Base-by-base conservation (phyloP, 179 eudicot genomes). In the Spinacia oleracea region DNA sequence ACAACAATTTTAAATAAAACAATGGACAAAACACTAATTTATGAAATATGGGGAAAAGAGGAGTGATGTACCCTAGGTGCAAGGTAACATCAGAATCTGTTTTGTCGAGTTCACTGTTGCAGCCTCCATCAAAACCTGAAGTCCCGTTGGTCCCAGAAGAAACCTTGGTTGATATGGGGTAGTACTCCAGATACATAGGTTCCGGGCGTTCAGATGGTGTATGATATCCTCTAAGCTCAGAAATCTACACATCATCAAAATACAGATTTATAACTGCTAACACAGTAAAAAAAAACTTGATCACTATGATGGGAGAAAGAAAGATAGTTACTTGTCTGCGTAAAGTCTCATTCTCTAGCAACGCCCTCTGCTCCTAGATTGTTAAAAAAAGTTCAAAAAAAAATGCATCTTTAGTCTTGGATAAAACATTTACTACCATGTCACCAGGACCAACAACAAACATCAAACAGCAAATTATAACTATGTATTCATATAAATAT, bases 261-360 rank as follows among this genome's bases (percentile, higher is more conserved):
- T 11, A 40, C 65, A 25, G 62, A 51, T 20, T 60, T 25, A 9
- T 21, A 32, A 46, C 48, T 53, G 12, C 64, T 7, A 4, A 76
- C 62, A 23, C 31, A 23, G 27, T 40, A 27, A 9, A n/a, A n/a
- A n/a, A n/a, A n/a, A 14, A 80, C 9, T 40, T 55, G 46, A 21
- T 64, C 51, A n/a, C 34, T 42, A 40, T 15, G 79, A 45, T n/a
- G 50, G 38, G 73, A n/a, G 2, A 48, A 78, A 3, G 27, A 34
- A 66, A 68, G 43, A 29, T 4, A 45, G 38, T 80, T 85, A 81
- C 96, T 90, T 90, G 92, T 89, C 85, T 87, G 55, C 91, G 89
- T 75, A 92, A 78, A 16, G 78, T 79, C 82, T 88, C 92, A 64
- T 89, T 90, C 85, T 91, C 95, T 80, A 83, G 81, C 84, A 84